Percentiles rank a stretch among this genome's conserved stretches.
These are phyloP conservation scores for Pythium pectinolyticum DNA, from an alignment of 352 stramenopile genomes.

Conservation along the genomic window DNA sequence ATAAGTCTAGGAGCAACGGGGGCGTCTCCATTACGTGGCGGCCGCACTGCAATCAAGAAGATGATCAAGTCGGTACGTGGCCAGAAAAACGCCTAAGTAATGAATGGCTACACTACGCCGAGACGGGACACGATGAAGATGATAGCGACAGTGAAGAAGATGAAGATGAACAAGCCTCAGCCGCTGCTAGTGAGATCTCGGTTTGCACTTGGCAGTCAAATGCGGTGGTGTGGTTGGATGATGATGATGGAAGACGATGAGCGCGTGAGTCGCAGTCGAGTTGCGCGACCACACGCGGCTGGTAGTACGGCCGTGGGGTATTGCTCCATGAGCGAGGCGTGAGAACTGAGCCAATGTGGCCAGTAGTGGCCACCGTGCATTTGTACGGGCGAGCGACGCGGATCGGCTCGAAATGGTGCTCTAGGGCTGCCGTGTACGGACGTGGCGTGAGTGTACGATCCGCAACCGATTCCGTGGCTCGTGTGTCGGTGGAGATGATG, in stretches of 20 bases:
- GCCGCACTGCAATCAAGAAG: slow-evolving; percentile 53
- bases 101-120: not conserved
- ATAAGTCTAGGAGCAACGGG: not conserved
- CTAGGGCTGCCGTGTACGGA: slow-evolving; percentile 32
- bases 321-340: slow-evolving; percentile 29
- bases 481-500: not conserved
- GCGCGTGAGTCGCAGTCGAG: not conserved
- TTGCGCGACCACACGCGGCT: not conserved
- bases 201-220: slow-evolving; percentile 22
- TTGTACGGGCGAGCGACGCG: slow-evolving; percentile 38
- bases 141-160: not conserved
- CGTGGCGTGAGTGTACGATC: slow-evolving; percentile 29
- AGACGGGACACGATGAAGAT: not conserved
- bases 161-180: not conserved
- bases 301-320: not conserved
- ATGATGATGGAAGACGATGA: no score
- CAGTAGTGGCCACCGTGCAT: slow-evolving; percentile 21
- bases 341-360: slow-evolving; percentile 40
- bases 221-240: not conserved
- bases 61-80: slow-evolving; percentile 78
- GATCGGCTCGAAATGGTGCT: slow-evolving; percentile 47
- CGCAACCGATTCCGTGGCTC: not conserved
- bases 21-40: slow-evolving; percentile 4
- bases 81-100: slow-evolving; percentile 57
- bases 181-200: slow-evolving; percentile 1